Evolutionary conservation across 176 grass and related monocot species (phyloP), one percentile per base, ranked within the genome.

Genomic region (Carex cristatella): DNA sequence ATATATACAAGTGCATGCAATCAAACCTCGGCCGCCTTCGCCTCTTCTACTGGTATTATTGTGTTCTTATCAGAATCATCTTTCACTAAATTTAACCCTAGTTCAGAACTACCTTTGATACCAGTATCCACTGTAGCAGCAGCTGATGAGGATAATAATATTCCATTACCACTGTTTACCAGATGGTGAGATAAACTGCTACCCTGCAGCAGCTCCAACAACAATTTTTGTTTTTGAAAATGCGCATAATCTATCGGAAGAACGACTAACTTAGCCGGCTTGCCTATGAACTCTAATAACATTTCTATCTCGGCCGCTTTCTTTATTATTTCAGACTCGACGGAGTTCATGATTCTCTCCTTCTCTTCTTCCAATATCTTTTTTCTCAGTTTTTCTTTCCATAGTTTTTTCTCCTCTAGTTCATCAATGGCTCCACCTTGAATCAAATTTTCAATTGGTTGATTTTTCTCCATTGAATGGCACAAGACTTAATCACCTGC

Each of bases 291-390:
- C 23, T 83, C 81, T 56, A 83, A 2, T 18, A 83, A 49, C 27
- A 49, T 68, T 83, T 83, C 81, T 27, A 83, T 53, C 81, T 83
- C 81, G 10, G 13, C 16, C 5, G 35, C 35, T 37, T 83, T 83
- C 63, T 69, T 83, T 83, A 38, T 49, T 12, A 83, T 64, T 69
- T 66, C 46, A 53, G 42, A 68, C 19, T 83, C 62, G 4, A 69
- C 40, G 18, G 16, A 69, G 5, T 67, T 69, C 23, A 53, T 33
- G 9, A 83, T 83, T 69, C 63, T 65, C 61, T 83, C 27, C 40
- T 65, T 83, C 46, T 83, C 81, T 83, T 83, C 81, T 65, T 67
- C 62, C 28, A 69, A 33, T 69, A 83, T 83, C 65, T 83, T 63
- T 48, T 69, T 18, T 61, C 81, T 83, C 12, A 83, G 23, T 69